Conservation (phyloP, 2,329 filamentous ascomycete genomes). For the Emergomyces africanus region DNA sequence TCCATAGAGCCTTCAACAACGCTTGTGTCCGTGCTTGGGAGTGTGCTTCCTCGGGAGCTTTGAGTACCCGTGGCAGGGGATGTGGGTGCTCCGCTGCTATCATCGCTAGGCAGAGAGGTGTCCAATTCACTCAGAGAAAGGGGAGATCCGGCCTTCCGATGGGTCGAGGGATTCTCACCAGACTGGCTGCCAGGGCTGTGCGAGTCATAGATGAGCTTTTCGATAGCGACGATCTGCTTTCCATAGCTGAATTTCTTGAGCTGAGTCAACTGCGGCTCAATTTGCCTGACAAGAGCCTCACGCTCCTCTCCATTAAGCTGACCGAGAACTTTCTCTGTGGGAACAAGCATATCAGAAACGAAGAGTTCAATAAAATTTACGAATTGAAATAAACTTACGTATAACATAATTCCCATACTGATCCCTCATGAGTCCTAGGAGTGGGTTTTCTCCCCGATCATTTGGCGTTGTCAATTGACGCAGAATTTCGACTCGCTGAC, state of each 20-base stretch:
- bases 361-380: neutral
- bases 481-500: conserved; percentile 59
- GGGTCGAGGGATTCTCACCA: conserved; percentile 12
- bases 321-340: conserved; percentile 63
- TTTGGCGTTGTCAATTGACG: conserved; percentile 47
- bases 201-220: conserved; percentile 39
- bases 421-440: conserved; percentile 72
- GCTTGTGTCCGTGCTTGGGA: conserved; percentile 51
- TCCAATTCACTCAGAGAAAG: conserved; percentile 4
- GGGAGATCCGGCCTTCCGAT: conserved; percentile 1
- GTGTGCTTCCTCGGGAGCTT: conserved; percentile 53
- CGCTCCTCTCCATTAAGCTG: conserved; percentile 49
- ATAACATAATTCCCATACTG: conserved; percentile 94
- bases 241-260: conserved; percentile 53
- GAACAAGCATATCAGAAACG: conserved; percentile 12
- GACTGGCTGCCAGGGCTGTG: neutral
- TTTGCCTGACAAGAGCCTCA: conserved; percentile 47
- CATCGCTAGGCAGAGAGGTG: conserved; percentile 3
- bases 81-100: conserved; percentile 9
- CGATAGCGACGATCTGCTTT: conserved; percentile 54
- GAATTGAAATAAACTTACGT: conserved; percentile 49
- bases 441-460: conserved; percentile 53
- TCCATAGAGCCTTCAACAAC: conserved; percentile 35
- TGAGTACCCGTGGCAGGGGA: conserved; percentile 42
- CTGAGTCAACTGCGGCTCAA: conserved; percentile 48